A percentile compares a stretch with the other conserved stretches of the same genome.
Evolutionary conservation across 805 yeast species (phyloP).

Genomic region (Myxozyma udenii): DNA sequence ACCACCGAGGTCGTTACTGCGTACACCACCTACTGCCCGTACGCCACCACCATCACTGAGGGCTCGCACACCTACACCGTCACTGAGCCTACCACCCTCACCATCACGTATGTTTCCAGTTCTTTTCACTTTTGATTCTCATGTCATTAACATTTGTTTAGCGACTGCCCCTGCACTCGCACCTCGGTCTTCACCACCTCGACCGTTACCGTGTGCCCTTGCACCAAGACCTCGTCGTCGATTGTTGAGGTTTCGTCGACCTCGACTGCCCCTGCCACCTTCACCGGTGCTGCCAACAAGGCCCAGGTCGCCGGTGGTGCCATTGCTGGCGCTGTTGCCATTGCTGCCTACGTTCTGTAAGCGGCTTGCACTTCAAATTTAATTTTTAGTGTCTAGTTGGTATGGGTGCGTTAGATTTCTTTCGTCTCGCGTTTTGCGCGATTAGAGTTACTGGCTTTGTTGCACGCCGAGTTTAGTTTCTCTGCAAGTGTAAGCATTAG

Average conservation of each 20-base stretch:
- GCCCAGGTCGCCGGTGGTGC: slow-evolving; percentile 41
- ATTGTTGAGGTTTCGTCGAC: slow-evolving; percentile 27
- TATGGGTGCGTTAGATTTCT: too few relatives aligned
- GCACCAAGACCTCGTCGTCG: slow-evolving; percentile 33
- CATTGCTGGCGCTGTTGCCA: slow-evolving; percentile 52
- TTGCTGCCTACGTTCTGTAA: slow-evolving; percentile 34
- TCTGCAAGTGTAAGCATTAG: too few relatives aligned
- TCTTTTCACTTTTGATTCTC: not conserved
- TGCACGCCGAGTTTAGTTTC: not conserved
- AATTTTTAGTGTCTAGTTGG: too few relatives aligned
- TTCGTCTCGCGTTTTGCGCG: not conserved
- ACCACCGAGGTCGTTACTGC: slow-evolving; percentile 58
- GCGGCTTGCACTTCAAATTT: not conserved
- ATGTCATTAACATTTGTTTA: not conserved
- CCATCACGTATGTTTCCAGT: slow-evolving; percentile 51
- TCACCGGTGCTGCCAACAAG: slow-evolving; percentile 34
- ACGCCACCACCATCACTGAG: slow-evolving; percentile 61
- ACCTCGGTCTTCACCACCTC: slow-evolving; percentile 39
- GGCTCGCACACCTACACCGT: slow-evolving; percentile 70
- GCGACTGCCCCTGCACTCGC: slow-evolving; percentile 77
- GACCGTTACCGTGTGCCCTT: slow-evolving; percentile 38
- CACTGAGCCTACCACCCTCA: slow-evolving; percentile 74
- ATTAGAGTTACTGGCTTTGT: not conserved
- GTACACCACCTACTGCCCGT: slow-evolving; percentile 81
- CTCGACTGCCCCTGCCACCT: slow-evolving; percentile 29